Percentiles rank a stretch among this genome's conserved stretches.
Evolutionary conservation across 2,329 filamentous ascomycete species (phyloP).

Genomic region (Colletotrichum echinochloae): DNA sequence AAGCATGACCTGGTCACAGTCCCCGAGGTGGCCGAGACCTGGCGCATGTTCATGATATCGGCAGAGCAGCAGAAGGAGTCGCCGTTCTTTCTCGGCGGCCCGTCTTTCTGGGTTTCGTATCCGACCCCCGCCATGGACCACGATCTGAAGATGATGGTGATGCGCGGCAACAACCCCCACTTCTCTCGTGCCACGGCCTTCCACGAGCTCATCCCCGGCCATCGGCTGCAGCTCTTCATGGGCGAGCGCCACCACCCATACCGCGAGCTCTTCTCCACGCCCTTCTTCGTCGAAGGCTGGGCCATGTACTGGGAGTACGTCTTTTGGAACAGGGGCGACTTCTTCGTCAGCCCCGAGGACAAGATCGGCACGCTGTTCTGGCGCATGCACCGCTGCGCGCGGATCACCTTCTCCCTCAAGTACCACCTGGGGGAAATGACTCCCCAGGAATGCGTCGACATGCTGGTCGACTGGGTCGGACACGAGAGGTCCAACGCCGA

Average conservation of each 20-base stretch:
- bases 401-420: constrained; percentile 68
- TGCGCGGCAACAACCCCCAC: constrained; percentile 69
- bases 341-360: constrained; percentile 63
- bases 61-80: constrained; percentile 64
- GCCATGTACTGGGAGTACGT: constrained; percentile 72
- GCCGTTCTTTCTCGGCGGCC: constrained; percentile 70
- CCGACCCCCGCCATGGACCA: constrained; percentile 65
- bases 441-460: constrained; percentile 66
- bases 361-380: constrained; percentile 70
- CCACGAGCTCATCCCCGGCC: constrained; percentile 71
- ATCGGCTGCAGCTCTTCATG: constrained; percentile 65
- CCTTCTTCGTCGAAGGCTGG: constrained; percentile 72
- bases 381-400: constrained; percentile 71
- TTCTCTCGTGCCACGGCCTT: constrained; percentile 70
- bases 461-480: constrained; percentile 67
- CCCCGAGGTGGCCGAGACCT: constrained; percentile 63
- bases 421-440: constrained; percentile 68
- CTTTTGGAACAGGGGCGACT: constrained; percentile 66
- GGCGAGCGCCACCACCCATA: constrained; percentile 61
- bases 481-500: constrained; percentile 71
- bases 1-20: constrained; percentile 67
- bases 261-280: constrained; percentile 64
- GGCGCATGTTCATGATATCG: constrained; percentile 68
- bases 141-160: constrained; percentile 67
- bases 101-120: constrained; percentile 66